These are phyloP conservation scores for Rhizomucor miehei DNA, from an alignment of 371 early-diverging fungal species.

Conservation along the genomic window DNA sequence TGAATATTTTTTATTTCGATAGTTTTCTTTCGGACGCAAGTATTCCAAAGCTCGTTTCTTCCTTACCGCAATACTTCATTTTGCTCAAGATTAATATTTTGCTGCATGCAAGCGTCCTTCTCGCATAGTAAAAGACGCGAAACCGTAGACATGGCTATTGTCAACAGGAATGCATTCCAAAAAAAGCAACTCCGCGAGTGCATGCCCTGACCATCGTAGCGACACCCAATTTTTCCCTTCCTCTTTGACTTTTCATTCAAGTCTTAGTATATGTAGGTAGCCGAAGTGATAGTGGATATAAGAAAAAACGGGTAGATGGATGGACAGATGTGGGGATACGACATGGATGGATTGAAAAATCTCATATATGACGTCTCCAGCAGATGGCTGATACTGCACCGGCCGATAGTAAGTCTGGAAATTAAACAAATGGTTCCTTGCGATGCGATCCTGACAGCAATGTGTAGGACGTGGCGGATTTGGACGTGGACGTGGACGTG, in stretches of 20 bases:
- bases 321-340: conserved; percentile 7
- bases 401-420: conserved; percentile 65
- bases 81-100: too few relatives aligned
- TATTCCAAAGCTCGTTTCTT: too few relatives aligned
- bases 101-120: too few relatives aligned
- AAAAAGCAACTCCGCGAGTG: too few relatives aligned
- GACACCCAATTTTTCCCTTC: background rate
- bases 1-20: too few relatives aligned
- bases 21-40: too few relatives aligned
- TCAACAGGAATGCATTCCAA: too few relatives aligned
- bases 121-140: too few relatives aligned
- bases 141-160: too few relatives aligned
- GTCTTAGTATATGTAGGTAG: conserved; percentile 17
- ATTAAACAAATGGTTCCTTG: background rate
- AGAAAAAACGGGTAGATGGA: conserved; percentile 16
- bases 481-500: conserved; percentile 79
- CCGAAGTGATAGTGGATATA: background rate
- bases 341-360: conserved; percentile 2
- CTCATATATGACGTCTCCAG: conserved; percentile 19
- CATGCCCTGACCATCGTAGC: too few relatives aligned
- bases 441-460: conserved; percentile 2
- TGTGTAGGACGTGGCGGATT: conserved; percentile 71
- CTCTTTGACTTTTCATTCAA: conserved; percentile 18
- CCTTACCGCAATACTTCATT: too few relatives aligned
- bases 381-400: conserved; percentile 77